Conservation (phyloP, 2,329 filamentous ascomycete genomes). For the Lasiodiplodia hormozganensis region DNA sequence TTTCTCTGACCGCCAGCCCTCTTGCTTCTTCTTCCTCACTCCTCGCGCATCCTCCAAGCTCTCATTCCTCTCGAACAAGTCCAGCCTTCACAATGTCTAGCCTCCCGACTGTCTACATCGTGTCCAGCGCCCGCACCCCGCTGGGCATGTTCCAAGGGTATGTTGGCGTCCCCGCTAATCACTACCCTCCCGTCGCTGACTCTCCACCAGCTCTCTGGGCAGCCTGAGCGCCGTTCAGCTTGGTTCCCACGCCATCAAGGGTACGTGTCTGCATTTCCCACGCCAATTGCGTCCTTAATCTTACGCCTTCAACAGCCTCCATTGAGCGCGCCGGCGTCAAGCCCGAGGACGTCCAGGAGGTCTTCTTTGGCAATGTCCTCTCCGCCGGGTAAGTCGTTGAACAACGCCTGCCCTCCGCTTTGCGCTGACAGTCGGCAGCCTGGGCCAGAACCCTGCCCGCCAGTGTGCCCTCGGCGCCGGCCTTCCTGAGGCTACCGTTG, state of each 20-base stretch:
- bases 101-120: constrained; percentile 91
- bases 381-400: constrained; percentile 79
- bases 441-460: constrained; percentile 94
- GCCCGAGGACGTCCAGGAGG: constrained; percentile 88
- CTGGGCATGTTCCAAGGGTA: constrained; percentile 95
- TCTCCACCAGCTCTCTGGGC: constrained; percentile 76
- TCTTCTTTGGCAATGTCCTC: constrained; percentile 98
- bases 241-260: constrained; percentile 90
- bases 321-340: constrained; percentile 88
- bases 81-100: constrained; percentile 66
- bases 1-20: constrained; percentile 29
- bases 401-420: background rate
- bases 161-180: constrained; percentile 39
- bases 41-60: constrained; percentile 3
- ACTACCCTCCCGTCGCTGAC: background rate
- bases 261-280: constrained; percentile 56
- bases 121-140: constrained; percentile 88
- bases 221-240: constrained; percentile 86
- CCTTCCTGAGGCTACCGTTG: constrained; percentile 77
- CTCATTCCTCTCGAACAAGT: background rate
- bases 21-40: constrained; percentile 19
- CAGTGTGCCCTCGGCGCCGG: constrained; percentile 92
- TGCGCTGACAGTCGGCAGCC: constrained; percentile 58
- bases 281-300: constrained; percentile 33
- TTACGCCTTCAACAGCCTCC: constrained; percentile 60